Evolutionary conservation across 1,284 basidiomycete genomes (phyloP).

Genomic region (Anthracocystis setariae): DNA sequence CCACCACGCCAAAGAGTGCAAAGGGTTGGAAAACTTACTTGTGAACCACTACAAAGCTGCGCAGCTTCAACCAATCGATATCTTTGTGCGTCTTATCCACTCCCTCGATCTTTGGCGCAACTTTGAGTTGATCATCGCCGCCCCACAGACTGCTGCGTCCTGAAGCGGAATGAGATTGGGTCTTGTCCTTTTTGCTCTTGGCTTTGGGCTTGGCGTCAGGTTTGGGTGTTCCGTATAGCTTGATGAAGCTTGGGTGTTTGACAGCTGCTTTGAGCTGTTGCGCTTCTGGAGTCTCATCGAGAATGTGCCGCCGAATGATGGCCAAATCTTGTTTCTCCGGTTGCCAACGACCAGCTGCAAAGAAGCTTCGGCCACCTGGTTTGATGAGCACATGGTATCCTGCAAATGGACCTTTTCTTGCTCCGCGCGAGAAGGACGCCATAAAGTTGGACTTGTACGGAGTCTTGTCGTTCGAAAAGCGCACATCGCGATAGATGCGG

Average conservation of each 20-base stretch:
- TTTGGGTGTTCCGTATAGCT: slow-evolving; percentile 76
- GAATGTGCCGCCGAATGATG: slow-evolving; percentile 74
- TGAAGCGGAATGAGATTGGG: slow-evolving; percentile 5
- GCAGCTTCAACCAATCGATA: slow-evolving; percentile 85
- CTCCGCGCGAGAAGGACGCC: slow-evolving; percentile 81
- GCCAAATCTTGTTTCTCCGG: slow-evolving; percentile 81
- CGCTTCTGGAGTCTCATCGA: slow-evolving; percentile 74
- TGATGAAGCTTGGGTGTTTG: slow-evolving; percentile 75
- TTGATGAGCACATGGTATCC: slow-evolving; percentile 67
- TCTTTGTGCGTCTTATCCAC: slow-evolving; percentile 85
- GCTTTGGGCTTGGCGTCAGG: slow-evolving; percentile 14
- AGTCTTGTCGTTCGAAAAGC: slow-evolving; percentile 93
- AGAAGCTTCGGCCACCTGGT: slow-evolving; percentile 70
- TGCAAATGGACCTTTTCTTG: slow-evolving; percentile 82
- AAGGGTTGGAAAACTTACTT: slow-evolving; percentile 70
- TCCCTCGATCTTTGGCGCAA: slow-evolving; percentile 71
- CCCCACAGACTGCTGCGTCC: slow-evolving; percentile 70
- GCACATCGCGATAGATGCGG: slow-evolving; percentile 74
- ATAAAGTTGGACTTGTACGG: slow-evolving; percentile 86
- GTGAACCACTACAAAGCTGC: slow-evolving; percentile 78
- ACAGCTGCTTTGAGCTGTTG: slow-evolving; percentile 76
- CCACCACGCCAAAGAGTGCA: too few species aligned
- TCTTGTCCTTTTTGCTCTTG: not conserved
- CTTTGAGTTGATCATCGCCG: slow-evolving; percentile 75
- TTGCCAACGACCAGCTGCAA: slow-evolving; percentile 86